phyloP scores from a whole-genome alignment of 208 protist genomes.

The Wallacemonas rigidus region DNA sequence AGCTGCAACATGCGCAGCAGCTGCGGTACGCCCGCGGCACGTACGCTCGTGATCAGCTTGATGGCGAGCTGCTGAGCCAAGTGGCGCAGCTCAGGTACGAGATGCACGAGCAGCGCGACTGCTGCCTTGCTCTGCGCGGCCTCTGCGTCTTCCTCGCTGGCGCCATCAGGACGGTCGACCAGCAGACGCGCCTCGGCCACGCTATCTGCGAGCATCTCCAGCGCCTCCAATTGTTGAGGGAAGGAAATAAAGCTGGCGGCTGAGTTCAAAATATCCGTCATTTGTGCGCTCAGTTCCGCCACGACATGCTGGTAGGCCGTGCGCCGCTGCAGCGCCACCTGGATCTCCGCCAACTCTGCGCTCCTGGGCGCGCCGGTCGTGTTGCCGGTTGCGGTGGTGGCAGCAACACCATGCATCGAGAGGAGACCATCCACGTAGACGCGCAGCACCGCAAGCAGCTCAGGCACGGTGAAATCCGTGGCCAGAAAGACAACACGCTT shows the following conservation, averaged over 20 bases:
- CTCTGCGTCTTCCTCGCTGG: neutral
- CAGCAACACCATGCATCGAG: slow-evolving; percentile 35
- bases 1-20: slow-evolving; percentile 70
- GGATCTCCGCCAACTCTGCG: slow-evolving; percentile 23
- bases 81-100: slow-evolving; percentile 40
- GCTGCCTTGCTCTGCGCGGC: slow-evolving; percentile 4
- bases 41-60: slow-evolving; percentile 60
- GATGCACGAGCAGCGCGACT: slow-evolving; percentile 21
- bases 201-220: slow-evolving; percentile 52
- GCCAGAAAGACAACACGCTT: slow-evolving; percentile 73
- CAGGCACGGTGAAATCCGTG: slow-evolving; percentile 74
- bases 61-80: slow-evolving; percentile 48
- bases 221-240: slow-evolving; percentile 52
- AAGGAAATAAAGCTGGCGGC: slow-evolving; percentile 64
- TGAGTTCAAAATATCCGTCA: slow-evolving; percentile 50
- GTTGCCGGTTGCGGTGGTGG: neutral
- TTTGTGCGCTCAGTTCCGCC: slow-evolving; percentile 56
- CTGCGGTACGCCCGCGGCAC: slow-evolving; percentile 37
- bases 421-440: slow-evolving; percentile 59
- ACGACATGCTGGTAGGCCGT: slow-evolving; percentile 49
- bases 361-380: neutral
- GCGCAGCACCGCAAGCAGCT: slow-evolving; percentile 76
- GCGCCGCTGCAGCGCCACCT: slow-evolving; percentile 50
- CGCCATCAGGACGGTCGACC: slow-evolving; percentile 19
- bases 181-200: slow-evolving; percentile 22